Conservation (phyloP, 129 eudicot species). For the Tagetes erecta region DNA sequence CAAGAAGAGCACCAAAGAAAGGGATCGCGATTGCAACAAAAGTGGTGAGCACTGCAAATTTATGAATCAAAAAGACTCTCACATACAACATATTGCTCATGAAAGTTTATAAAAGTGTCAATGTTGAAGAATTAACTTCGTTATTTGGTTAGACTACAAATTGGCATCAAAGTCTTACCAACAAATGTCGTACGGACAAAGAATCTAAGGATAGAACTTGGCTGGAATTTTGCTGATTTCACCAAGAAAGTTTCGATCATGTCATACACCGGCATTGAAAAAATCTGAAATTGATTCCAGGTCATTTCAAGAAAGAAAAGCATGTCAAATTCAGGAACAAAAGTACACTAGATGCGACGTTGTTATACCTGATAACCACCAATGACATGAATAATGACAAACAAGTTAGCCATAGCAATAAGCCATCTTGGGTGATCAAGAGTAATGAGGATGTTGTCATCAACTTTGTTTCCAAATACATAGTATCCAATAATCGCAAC, state of each 20-base stretch:
- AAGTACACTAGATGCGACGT: not conserved
- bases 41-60: slow-evolving; percentile 53
- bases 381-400: slow-evolving; percentile 68
- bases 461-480: slow-evolving; percentile 51
- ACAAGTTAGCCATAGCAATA: slow-evolving; percentile 58
- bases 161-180: slow-evolving; percentile 39
- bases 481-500: slow-evolving; percentile 63
- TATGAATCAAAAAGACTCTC: not conserved
- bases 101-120: not conserved
- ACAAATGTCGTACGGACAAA: slow-evolving; percentile 54
- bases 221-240: slow-evolving; percentile 48
- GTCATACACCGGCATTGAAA: slow-evolving; percentile 85
- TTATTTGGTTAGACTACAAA: not conserved
- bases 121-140: not conserved
- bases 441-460: slow-evolving; percentile 60
- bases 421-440: slow-evolving; percentile 69
- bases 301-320: slow-evolving; percentile 17
- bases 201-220: slow-evolving; percentile 56
- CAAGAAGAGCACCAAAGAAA: slow-evolving; percentile 76
- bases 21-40: slow-evolving; percentile 63
- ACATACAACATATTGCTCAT: not conserved
- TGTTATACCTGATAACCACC: slow-evolving; percentile 71
- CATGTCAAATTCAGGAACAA: not conserved
- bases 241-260: slow-evolving; percentile 68
- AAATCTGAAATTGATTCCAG: slow-evolving; percentile 42